Evolutionary conservation across 192 early-diverging fungal genomes (phyloP).

Genomic region (Entomortierella lignicola): DNA sequence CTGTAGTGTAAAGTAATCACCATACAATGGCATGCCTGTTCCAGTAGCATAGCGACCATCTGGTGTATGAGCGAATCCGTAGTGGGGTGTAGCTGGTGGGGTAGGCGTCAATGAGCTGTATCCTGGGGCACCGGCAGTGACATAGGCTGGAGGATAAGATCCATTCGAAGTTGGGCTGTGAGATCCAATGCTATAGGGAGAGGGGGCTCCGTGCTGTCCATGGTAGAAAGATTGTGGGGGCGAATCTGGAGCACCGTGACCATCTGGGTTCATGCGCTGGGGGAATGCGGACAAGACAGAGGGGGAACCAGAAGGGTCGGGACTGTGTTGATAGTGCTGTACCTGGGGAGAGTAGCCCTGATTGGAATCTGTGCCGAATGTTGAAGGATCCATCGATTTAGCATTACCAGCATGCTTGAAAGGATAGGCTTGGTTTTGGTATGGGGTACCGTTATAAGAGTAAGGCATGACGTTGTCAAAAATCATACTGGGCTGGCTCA

Average conservation of each 20-base stretch:
- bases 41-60: conserved; percentile 27
- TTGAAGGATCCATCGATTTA: conserved; percentile 28
- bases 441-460: conserved; percentile 35
- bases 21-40: conserved; percentile 19
- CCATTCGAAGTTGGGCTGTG: conserved; percentile 42
- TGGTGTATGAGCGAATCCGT: conserved; percentile 37
- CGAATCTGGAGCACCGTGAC: conserved; percentile 16
- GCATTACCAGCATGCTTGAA: conserved; percentile 57
- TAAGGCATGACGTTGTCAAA: conserved; percentile 49
- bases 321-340: conserved; percentile 37
- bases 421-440: conserved; percentile 34
- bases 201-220: conserved; percentile 26
- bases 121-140: conserved; percentile 8
- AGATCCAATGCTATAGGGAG: conserved; percentile 31
- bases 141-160: conserved; percentile 28
- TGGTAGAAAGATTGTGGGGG: conserved; percentile 33
- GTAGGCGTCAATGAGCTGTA: conserved; percentile 27
- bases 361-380: conserved; percentile 22
- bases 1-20: conserved; percentile 33
- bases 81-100: conserved; percentile 41
- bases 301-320: conserved; percentile 38
- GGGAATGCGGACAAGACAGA: conserved; percentile 35
- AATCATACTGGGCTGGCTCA: conserved; percentile 38
- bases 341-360: conserved; percentile 29
- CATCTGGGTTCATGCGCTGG: conserved; percentile 29